These are phyloP conservation scores for Cucumis sativus DNA, from an alignment of 306 rosid genomes.

Conservation along the genomic window Cucumber_9930_V3 NC_026657.2:38473001-38473500, in stretches of 20 bases:
- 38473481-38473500: slow-evolving; percentile 57
- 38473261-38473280: slow-evolving; percentile 27
- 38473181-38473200: slow-evolving; percentile 10
- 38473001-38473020: too few species aligned
- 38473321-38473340: slow-evolving; percentile 15
- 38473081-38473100: slow-evolving; percentile 10
- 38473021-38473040: slow-evolving; percentile 33
- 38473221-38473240: slow-evolving; percentile 50
- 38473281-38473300: slow-evolving; percentile 27
- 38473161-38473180: slow-evolving; percentile 20
- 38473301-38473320: slow-evolving; percentile 22
- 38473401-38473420: slow-evolving; percentile 55
- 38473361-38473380: slow-evolving; percentile 80
- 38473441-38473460: slow-evolving; percentile 77
- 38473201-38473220: slow-evolving; percentile 11
- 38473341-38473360: slow-evolving; percentile 30
- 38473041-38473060: slow-evolving; percentile 52
- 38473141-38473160: slow-evolving; percentile 12
- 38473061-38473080: not conserved
- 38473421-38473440: slow-evolving; percentile 70
- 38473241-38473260: slow-evolving; percentile 14
- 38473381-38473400: slow-evolving; percentile 61
- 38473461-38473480: slow-evolving; percentile 25
- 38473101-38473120: slow-evolving; percentile 21
- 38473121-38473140: slow-evolving; percentile 48